phyloP scores from a whole-genome alignment of 83 land plant species.

The Isoetes engelmannii region DNA sequence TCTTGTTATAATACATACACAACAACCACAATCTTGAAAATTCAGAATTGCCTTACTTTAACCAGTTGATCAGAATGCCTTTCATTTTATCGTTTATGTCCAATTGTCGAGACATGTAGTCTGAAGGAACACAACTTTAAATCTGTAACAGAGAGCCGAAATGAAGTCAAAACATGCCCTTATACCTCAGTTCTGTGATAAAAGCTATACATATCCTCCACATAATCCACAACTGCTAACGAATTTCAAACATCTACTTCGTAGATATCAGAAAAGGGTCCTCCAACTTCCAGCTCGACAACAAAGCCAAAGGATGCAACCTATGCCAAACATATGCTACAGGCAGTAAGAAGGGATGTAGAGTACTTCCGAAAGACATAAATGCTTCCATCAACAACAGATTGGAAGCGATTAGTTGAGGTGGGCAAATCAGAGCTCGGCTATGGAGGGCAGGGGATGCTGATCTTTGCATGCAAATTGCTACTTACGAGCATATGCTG shows the following conservation, averaged over 20 bases:
- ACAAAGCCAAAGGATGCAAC: slow-evolving; percentile 4
- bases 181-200: slow-evolving; percentile 7
- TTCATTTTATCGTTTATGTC: slow-evolving; percentile 44
- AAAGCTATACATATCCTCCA: slow-evolving; percentile 7
- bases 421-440: too few relatives aligned
- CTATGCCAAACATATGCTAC: not conserved
- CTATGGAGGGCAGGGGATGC: too few relatives aligned
- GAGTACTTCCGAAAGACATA: too few relatives aligned
- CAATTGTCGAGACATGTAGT: slow-evolving; percentile 34
- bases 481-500: too few relatives aligned
- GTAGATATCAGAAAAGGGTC: not conserved
- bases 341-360: slow-evolving; percentile 1
- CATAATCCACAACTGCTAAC: not conserved
- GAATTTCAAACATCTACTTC: not conserved
- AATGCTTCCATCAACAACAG: too few relatives aligned
- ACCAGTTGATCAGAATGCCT: slow-evolving; percentile 44
- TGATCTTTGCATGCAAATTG: too few relatives aligned
- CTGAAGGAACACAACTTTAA: slow-evolving; percentile 26
- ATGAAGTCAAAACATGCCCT: not conserved
- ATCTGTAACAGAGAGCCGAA: not conserved
- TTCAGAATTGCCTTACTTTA: slow-evolving; percentile 16
- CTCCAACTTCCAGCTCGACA: not conserved
- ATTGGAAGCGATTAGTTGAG: too few relatives aligned
- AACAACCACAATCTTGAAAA: not conserved
- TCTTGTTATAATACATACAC: not conserved